These are phyloP conservation scores for Singerocomus inundabilis DNA, from an alignment of 1,284 basidiomycete genomes.

Conservation along the genomic window DNA sequence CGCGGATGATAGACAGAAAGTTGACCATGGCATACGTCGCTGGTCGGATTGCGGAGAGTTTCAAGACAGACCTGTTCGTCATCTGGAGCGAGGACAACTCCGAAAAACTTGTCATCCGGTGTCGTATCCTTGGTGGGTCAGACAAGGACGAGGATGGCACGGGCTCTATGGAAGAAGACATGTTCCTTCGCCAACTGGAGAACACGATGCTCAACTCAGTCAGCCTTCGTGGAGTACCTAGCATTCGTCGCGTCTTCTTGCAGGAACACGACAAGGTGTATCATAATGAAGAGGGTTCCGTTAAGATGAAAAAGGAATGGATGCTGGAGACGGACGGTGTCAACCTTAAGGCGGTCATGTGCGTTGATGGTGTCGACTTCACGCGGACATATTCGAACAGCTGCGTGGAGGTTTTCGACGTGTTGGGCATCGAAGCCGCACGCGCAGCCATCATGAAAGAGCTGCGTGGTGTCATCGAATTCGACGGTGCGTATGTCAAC, in stretches of 20 bases:
- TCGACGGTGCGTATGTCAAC: constrained; percentile 99
- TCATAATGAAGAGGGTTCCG: constrained; percentile 63
- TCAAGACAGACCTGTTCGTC: constrained; percentile 96
- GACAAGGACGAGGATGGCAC: constrained; percentile 90
- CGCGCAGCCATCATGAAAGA: constrained; percentile 93
- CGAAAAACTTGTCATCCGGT: constrained; percentile 95
- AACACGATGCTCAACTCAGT: constrained; percentile 97
- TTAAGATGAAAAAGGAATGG: constrained; percentile 83
- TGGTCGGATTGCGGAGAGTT: constrained; percentile 89
- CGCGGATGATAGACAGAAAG: constrained; percentile 97
- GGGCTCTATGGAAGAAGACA: constrained; percentile 85
- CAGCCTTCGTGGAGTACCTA: constrained; percentile 88
- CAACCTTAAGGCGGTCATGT: constrained; percentile 93
- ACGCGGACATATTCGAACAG: constrained; percentile 94
- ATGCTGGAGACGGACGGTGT: constrained; percentile 97
- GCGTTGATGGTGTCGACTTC: constrained; percentile 93
- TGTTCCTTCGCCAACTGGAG: constrained; percentile 95
- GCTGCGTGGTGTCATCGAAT: constrained; percentile 92
- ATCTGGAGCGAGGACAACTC: constrained; percentile 99
- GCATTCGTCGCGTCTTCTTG: constrained; percentile 93
- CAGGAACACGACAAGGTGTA: constrained; percentile 82
- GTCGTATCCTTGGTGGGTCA: constrained; percentile 86
- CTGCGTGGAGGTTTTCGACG: constrained; percentile 93
- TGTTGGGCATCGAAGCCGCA: constrained; percentile 98
- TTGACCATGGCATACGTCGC: constrained; percentile 96